phyloP scores from a whole-genome alignment of 1,284 basidiomycete species.

The Jaminaea rosea region DNA sequence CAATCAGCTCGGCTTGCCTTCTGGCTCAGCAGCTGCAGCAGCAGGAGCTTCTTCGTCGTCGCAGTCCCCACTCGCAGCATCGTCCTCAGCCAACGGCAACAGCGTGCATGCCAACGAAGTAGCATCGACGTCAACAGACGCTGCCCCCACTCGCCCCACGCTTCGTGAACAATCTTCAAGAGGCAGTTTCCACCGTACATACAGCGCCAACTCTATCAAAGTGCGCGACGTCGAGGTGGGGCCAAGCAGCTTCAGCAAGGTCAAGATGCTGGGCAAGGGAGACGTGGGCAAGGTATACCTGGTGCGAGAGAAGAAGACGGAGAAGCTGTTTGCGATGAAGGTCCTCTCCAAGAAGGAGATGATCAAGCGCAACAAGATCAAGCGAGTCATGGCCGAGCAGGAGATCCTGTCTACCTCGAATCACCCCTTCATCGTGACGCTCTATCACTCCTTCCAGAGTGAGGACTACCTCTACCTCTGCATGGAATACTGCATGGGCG shows the following conservation, averaged over 20 bases:
- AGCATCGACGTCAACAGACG: constrained; percentile 40
- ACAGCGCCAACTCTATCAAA: constrained; percentile 96
- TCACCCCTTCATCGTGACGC: constrained; percentile 46
- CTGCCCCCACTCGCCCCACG: constrained; percentile 44
- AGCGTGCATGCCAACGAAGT: constrained; percentile 16
- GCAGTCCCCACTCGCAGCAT: too few species aligned
- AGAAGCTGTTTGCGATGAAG: constrained; percentile 44
- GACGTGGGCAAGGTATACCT: constrained; percentile 46
- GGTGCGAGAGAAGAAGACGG: constrained; percentile 38
- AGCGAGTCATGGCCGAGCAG: constrained; percentile 45
- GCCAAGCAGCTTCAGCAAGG: constrained; percentile 40
- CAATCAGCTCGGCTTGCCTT: constrained; percentile 4
- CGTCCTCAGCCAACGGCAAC: too few species aligned
- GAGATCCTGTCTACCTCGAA: constrained; percentile 42
- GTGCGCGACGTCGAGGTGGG: constrained; percentile 53
- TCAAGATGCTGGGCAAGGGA: constrained; percentile 47
- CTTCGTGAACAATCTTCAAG: constrained; percentile 46
- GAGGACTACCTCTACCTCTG: constrained; percentile 45
- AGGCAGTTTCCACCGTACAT: constrained; percentile 73
- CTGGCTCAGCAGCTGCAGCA: constrained; percentile 50
- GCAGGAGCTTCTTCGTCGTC: constrained; percentile 58
- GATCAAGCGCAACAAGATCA: constrained; percentile 47
- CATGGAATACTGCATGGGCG: constrained; percentile 83
- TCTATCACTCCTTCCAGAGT: constrained; percentile 46
- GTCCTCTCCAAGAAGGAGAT: constrained; percentile 46